Evolutionary conservation across 768 basidiomycete species (phyloP).

Genomic region (Boletus rubescentipes): DNA sequence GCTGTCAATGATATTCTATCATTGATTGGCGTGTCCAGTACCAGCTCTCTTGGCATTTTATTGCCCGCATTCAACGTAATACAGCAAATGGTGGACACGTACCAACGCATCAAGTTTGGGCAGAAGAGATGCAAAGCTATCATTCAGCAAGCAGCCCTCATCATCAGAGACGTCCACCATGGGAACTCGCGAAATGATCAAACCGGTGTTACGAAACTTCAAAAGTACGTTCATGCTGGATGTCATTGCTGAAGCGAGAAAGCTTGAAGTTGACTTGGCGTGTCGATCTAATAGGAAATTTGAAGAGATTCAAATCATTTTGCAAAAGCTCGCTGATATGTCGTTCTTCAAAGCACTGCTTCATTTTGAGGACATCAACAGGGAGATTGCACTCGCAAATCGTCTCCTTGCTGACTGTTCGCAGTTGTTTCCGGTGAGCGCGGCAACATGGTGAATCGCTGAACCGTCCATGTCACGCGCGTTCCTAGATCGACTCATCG

Average conservation of each 20-base stretch:
- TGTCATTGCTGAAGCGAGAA: neutral
- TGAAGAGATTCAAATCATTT: neutral
- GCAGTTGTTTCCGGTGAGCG: neutral
- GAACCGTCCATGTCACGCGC: neutral
- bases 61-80: neutral
- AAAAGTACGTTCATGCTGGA: neutral
- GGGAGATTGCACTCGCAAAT: neutral
- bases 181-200: neutral
- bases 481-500: neutral
- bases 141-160: neutral
- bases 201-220: neutral
- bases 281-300: neutral
- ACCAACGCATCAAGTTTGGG: neutral
- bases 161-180: conserved; percentile 1
- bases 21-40: neutral
- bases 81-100: neutral
- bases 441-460: neutral
- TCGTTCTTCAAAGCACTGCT: conserved; percentile 7
- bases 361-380: neutral
- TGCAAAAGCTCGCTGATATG: neutral
- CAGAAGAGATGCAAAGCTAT: neutral
- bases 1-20: neutral
- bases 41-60: neutral
- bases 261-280: neutral
- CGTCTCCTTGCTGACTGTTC: neutral